Evolutionary conservation across 352 stramenopile genomes (phyloP).

Genomic region (Globisporangium nodosum): DNA sequence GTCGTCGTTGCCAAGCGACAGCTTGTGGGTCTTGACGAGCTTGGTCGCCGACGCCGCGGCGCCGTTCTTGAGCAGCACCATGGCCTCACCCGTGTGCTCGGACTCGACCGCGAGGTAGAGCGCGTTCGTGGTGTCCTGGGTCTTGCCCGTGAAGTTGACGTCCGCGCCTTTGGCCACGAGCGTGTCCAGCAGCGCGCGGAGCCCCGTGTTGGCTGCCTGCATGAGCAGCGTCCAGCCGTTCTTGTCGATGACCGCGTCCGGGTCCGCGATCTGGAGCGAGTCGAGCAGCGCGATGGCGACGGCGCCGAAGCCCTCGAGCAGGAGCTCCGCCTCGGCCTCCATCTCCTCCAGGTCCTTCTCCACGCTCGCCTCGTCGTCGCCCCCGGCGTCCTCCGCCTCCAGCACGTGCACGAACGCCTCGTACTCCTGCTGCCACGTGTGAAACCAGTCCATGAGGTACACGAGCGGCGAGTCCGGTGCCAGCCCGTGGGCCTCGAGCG

Average conservation of each 20-base stretch:
- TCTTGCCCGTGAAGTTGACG: slow-evolving; percentile 49
- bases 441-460: slow-evolving; percentile 82
- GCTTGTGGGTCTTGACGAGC: slow-evolving; percentile 41
- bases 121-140: slow-evolving; percentile 46
- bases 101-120: slow-evolving; percentile 73
- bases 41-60: slow-evolving; percentile 61
- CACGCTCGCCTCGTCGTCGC: slow-evolving; percentile 21
- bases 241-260: slow-evolving; percentile 54
- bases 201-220: slow-evolving; percentile 74
- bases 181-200: slow-evolving; percentile 49
- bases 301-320: slow-evolving; percentile 61
- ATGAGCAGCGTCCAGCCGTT: slow-evolving; percentile 84
- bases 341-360: slow-evolving; percentile 73
- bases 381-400: slow-evolving; percentile 43
- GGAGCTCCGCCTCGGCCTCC: slow-evolving; percentile 55
- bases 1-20: slow-evolving; percentile 20
- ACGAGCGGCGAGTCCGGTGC: slow-evolving; percentile 39
- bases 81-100: slow-evolving; percentile 61
- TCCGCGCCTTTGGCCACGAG: slow-evolving; percentile 46
- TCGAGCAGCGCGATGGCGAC: slow-evolving; percentile 52
- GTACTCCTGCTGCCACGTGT: slow-evolving; percentile 86
- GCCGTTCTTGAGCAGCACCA: slow-evolving; percentile 68
- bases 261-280: slow-evolving; percentile 25
- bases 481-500: slow-evolving; percentile 20
- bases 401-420: slow-evolving; percentile 72